Percentiles rank a stretch among this genome's conserved stretches.
Conservation (phyloP, 1,139 yeast species). For the Candida anutae region DNA sequence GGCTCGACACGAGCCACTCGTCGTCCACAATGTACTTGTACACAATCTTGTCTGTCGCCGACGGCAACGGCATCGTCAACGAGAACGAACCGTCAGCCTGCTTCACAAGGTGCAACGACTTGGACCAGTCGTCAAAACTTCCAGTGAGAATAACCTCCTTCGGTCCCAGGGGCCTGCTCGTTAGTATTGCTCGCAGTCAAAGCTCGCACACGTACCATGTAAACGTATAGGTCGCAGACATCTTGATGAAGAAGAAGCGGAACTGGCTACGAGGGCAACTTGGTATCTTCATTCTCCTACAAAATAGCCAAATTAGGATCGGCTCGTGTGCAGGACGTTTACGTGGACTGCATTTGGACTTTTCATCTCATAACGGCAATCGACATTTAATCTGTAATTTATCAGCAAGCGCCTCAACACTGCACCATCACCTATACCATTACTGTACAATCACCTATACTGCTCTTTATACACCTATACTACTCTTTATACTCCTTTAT, state of each 20-base stretch:
- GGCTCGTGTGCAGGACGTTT: too few relatives aligned
- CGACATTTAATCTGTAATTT: too few relatives aligned
- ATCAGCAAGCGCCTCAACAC: too few relatives aligned
- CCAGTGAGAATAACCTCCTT: slow-evolving; percentile 67
- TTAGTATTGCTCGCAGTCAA: slow-evolving; percentile 6
- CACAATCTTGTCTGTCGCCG: slow-evolving; percentile 32
- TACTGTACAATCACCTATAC: too few relatives aligned
- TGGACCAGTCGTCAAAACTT: slow-evolving; percentile 68
- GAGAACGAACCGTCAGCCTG: slow-evolving; percentile 54
- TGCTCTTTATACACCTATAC: too few relatives aligned
- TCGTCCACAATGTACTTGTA: slow-evolving; percentile 76
- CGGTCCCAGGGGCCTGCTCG: slow-evolving; percentile 68
- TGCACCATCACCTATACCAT: too few relatives aligned
- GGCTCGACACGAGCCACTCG: slow-evolving; percentile 49
- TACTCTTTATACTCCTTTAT: too few relatives aligned
- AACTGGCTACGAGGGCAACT: too few relatives aligned
- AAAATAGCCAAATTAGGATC: too few relatives aligned
- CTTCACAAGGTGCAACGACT: slow-evolving; percentile 50
- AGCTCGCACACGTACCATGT: slow-evolving; percentile 12
- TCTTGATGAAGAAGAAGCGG: slow-evolving; percentile 4
- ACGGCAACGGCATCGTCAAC: slow-evolving; percentile 47
- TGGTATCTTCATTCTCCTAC: too few relatives aligned
- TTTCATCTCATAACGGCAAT: too few relatives aligned
- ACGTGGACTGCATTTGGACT: too few relatives aligned
- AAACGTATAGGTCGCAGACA: slow-evolving; percentile 14